Evolutionary conservation across 306 rosid genomes (phyloP).

Genomic region (Datisca glomerata): DNA sequence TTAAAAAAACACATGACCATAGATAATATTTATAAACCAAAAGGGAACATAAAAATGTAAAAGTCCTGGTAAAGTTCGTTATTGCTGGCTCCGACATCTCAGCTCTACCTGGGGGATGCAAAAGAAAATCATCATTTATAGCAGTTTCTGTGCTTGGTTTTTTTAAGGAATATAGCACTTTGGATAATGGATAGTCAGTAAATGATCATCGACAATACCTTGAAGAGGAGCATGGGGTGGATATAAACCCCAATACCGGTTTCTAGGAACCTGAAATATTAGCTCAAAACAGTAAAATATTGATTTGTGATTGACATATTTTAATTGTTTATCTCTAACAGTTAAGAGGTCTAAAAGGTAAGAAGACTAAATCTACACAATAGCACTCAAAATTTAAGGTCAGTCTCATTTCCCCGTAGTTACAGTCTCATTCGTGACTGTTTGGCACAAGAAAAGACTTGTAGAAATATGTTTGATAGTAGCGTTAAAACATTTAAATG

Average conservation of each 20-base stretch:
- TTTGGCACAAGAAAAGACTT: too few species aligned
- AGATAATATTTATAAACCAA: not conserved
- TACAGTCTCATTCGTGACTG: not conserved
- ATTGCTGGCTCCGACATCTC: slow-evolving; percentile 84
- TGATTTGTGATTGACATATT: too few species aligned
- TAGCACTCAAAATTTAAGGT: too few species aligned
- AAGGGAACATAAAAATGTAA: slow-evolving; percentile 13
- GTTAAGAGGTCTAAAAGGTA: too few species aligned
- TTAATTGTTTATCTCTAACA: too few species aligned
- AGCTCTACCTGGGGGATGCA: slow-evolving; percentile 69
- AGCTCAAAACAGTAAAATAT: too few species aligned
- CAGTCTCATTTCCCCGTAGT: not conserved
- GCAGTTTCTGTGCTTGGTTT: slow-evolving; percentile 91
- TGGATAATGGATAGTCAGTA: slow-evolving; percentile 81
- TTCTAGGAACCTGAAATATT: slow-evolving; percentile 97
- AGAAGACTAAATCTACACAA: too few species aligned
- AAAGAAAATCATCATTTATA: slow-evolving; percentile 54
- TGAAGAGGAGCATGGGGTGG: slow-evolving; percentile 97
- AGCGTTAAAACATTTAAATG: too few species aligned
- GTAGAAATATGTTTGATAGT: too few species aligned
- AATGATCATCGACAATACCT: slow-evolving; percentile 88
- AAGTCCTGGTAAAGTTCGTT: slow-evolving; percentile 68
- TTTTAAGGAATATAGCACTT: slow-evolving; percentile 84
- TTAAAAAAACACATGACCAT: not conserved
- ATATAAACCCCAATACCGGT: slow-evolving; percentile 98